Base-by-base conservation (phyloP, 371 early-diverging fungal genomes). In the Catenaria anguillulae region DNA sequence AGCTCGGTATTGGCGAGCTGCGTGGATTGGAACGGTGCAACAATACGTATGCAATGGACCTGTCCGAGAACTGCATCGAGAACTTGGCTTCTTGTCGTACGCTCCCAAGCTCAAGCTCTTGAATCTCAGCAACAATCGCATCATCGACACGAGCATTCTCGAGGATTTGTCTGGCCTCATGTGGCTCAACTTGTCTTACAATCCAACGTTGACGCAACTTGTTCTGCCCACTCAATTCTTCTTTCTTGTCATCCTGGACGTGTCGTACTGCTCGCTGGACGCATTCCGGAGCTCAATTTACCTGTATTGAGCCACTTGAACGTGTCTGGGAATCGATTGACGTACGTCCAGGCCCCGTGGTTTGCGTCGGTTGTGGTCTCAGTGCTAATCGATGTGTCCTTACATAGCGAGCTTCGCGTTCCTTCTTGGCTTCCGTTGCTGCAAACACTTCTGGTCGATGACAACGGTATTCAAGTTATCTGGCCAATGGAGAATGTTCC, bases 131-230 rank as follows among this genome's bases (percentile, higher is more conserved):
- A 50, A 29, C 2, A 50, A 50, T 31, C 29, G 23, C 21, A 50
- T 50, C 29, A 29, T 31, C 52, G 29, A 50, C 31, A 29, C 29
- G 52, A 6, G 13, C 8, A 50, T 50, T 8, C 26, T 50, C 52
- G 52, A 50, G 29, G 52, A 50, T 31, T 31, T 50, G 26, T 24
- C 52, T 8, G 29, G 52, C 5, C 29, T 50, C 29, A 50, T 50
- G 52, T 50, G 52, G 52, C 52, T 50, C 52, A 31, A 50, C 31
- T 19, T 50, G 29, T 50, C 52, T 6, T 29, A 50, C 52, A 50
- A 50, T 23, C 52, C 29, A 31, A 8, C 15, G 52, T 13, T 50
- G 29, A 50, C 15, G 52, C 12, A 26, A 8, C 4, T 50, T 8
- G 31, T 29, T 31, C 23, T 50, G 52, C 52, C 52, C 8, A 19